Evolutionary conservation across 2,329 filamentous ascomycete genomes (phyloP), one percentile per base, ranked within the genome.

Genomic region (Cytospora schulzeri): DNA sequence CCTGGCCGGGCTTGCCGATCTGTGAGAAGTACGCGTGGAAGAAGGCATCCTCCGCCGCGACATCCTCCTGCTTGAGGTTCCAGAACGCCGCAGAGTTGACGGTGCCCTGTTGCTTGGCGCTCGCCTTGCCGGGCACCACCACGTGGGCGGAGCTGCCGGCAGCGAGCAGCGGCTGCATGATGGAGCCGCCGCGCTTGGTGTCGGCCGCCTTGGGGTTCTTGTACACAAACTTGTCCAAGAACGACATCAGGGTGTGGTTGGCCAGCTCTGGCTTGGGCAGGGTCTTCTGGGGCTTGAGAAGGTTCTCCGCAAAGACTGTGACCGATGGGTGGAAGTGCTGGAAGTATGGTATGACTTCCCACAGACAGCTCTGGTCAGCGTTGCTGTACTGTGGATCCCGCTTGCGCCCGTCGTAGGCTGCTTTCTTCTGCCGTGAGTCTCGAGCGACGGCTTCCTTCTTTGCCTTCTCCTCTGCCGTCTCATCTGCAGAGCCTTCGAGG

Each of bases 141-240:
- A 81, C 83, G 71, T 82, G 85, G 69, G 84, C 84, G 66, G 85
- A 78, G 60, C 81, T 80, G 67, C 81, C 81, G 57, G 78, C 74
- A 22, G 79, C 79, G 38, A 79, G 77, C 28, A 97, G 86, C 48
- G 96, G 95, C 77, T 99, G 95, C 95, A 99, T 99, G 76, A 99
- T 96, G 29, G 93, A 97, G 31, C 86, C 84, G 57, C 96, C 96
- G 68, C 91, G 91, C 33, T 86, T 82, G 35, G 81, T 77, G 59
- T 86, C 82, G 19, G 84, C 85, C 4, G 88, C 81, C 81, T 97
- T 97, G 67, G 94, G 88, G 71, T 95, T 97, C 70, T 92, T 90
- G 83, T 98, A 99, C n/a, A 97, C 92, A 76, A 99, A 99, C 71
- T 96, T 93, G 78, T 99, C 95, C 64, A 99, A 83, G 83, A 99